A percentile compares a stretch with the other conserved stretches of the same genome.
phyloP scores from a whole-genome alignment of 2,329 filamentous ascomycete genomes.

The Xylariales sp. region DNA sequence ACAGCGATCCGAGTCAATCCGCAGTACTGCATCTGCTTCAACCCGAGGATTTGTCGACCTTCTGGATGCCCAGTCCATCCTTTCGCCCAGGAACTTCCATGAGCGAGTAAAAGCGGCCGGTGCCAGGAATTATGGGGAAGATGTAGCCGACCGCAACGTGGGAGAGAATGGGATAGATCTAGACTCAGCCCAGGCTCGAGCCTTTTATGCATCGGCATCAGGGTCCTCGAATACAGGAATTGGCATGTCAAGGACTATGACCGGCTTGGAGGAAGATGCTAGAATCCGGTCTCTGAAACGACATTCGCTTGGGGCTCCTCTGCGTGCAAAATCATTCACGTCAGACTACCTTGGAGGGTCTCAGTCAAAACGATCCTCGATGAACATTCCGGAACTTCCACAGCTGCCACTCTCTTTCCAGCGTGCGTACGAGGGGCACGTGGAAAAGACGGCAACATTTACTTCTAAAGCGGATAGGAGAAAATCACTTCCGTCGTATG shows the following conservation, averaged over 20 bases:
- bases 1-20: conserved; percentile 25
- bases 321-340: conserved; percentile 14
- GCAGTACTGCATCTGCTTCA: conserved; percentile 20
- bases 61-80: conserved; percentile 52
- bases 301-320: conserved; percentile 17
- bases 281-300: conserved; percentile 11
- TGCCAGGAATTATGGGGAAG: conserved; percentile 55
- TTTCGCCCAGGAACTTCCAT: conserved; percentile 44
- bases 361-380: too few species aligned
- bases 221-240: background rate
- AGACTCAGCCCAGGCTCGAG: conserved; percentile 26
- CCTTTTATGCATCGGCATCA: conserved; percentile 26
- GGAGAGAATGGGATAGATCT: conserved; percentile 29
- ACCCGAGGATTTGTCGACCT: conserved; percentile 43
- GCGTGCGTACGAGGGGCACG: too few species aligned
- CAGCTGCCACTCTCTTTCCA: too few species aligned
- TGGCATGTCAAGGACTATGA: conserved; percentile 10
- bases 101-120: conserved; percentile 46
- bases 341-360: too few species aligned
- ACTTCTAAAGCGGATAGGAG: conserved; percentile 10
- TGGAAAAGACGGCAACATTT: background rate
- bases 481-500: conserved; percentile 21
- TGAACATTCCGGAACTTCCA: too few species aligned
- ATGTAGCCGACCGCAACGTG: conserved; percentile 60
- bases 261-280: background rate